Conservation (phyloP, 2,329 filamentous ascomycete species). For the Stachybotrys echinatus region DNA sequence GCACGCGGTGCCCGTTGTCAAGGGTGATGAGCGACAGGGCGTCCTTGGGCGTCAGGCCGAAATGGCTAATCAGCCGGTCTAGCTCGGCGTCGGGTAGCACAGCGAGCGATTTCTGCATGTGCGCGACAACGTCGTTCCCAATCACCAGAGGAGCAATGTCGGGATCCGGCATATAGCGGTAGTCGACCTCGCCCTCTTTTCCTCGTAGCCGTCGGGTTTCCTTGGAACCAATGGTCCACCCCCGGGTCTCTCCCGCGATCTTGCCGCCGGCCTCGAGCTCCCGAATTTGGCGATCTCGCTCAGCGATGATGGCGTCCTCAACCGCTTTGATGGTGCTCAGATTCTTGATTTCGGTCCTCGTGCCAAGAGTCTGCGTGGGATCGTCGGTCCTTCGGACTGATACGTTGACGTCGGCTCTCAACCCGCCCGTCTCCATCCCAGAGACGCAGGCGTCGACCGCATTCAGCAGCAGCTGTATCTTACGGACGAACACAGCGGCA, state of each 20-base stretch:
- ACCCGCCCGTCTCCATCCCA: conserved; percentile 88
- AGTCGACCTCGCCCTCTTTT: conserved; percentile 96
- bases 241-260: conserved; percentile 82
- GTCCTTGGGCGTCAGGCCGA: conserved; percentile 73
- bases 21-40: conserved; percentile 73
- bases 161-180: conserved; percentile 96
- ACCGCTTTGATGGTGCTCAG: conserved; percentile 91
- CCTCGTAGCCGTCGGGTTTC: conserved; percentile 78
- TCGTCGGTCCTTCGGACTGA: conserved; percentile 64
- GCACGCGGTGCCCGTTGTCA: conserved; percentile 71
- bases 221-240: conserved; percentile 81
- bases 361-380: conserved; percentile 53
- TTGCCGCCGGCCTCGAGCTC: conserved; percentile 70
- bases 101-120: conserved; percentile 60
- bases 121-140: conserved; percentile 60
- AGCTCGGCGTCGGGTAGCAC: conserved; percentile 68
- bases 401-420: conserved; percentile 93
- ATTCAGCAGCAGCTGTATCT: conserved; percentile 76
- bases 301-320: conserved; percentile 88
- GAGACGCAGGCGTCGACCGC: conserved; percentile 80
- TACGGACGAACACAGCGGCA: conserved; percentile 82
- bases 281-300: conserved; percentile 81
- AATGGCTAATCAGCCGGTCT: conserved; percentile 53
- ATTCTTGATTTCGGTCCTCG: conserved; percentile 96
- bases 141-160: conserved; percentile 80